Evolutionary conservation across 805 yeast genomes (phyloP), one percentile per base, ranked within the genome.

Genomic region (Tetrapisispora iriomotensis): DNA sequence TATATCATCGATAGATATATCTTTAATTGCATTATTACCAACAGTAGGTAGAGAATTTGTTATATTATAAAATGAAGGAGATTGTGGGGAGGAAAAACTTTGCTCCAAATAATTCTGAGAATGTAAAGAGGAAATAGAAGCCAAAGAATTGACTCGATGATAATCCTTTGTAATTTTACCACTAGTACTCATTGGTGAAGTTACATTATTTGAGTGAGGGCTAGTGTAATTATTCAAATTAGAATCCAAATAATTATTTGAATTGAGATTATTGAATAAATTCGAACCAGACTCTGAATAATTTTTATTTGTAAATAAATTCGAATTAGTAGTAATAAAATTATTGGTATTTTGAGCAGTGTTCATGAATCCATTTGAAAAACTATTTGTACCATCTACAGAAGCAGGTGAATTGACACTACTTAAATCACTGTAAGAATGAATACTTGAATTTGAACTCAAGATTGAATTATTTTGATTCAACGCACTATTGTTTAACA

Each of bases 51-150:
- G n/a, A n/a, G n/a, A n/a, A n/a, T n/a, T 25, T 26, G 29, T 21
- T 22, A 29, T 27, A 13, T 38, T 42, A n/a, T 44, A 29, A 34
- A 54, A 34, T n/a, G 52, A 46, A 5, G 60, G 58, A 22, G 57
- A 54, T 32, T 53, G 53, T n/a, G 60, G 60, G 6, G 55, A 40
- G 8, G 50, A 36, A 31, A 56, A 42, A 28, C 49, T 53, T 27
- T 56, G 59, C 26, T 57, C 61, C 17, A 57, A 40, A 8, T 61
- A 58, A 22, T 57, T 58, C 14, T 59, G 48, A 2, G 63, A 58
- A 26, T 57, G 58, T 22, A 57, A 40, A 2, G 62, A 57, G 7
- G 60, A 53, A n/a, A 56, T 46, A 4, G 63, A 57, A 1, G 56
- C 55, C 32, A 53, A 39, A 9, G 58, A 50, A 23, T 58, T 51